Evolutionary conservation across 1,284 basidiomycete species (phyloP).

Genomic region (Sporisorium reilianum): DNA sequence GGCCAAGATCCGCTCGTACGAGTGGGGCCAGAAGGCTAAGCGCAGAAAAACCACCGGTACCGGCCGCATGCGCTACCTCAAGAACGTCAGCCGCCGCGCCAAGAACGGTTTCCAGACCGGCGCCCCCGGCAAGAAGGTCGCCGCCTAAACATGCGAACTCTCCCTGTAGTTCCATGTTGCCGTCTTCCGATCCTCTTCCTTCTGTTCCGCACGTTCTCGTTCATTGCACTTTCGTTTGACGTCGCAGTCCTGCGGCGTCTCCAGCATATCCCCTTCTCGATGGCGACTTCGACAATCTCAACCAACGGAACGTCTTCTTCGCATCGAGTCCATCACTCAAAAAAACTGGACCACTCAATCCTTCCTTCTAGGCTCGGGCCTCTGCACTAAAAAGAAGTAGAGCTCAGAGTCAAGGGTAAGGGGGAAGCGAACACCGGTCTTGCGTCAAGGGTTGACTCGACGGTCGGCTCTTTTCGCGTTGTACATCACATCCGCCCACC

Average conservation of each 20-base stretch:
- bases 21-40: constrained; percentile 99
- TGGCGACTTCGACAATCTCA: constrained; percentile 4
- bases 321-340: background rate
- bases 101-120: constrained; percentile 88
- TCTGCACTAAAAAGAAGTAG: constrained; percentile 5
- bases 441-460: constrained; percentile 16
- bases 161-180: constrained; percentile 9
- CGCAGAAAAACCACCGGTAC: constrained; percentile 98
- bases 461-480: constrained; percentile 29
- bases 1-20: constrained; percentile 93
- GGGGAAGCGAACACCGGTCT: constrained; percentile 31
- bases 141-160: constrained; percentile 52
- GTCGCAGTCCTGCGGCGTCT: constrained; percentile 16
- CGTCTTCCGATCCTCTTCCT: constrained; percentile 5
- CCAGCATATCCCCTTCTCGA: constrained; percentile 21
- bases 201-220: constrained; percentile 19
- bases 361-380: constrained; percentile 21
- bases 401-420: constrained; percentile 20
- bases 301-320: background rate
- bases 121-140: constrained; percentile 63
- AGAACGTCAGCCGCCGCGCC: constrained; percentile 72
- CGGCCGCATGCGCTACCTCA: constrained; percentile 95
- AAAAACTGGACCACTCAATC: constrained; percentile 14
- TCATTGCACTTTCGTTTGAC: constrained; percentile 26
- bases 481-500: constrained; percentile 35